Evolutionary conservation across 1,284 basidiomycete genomes (phyloP).

Genomic region (Takashimella koratensis): DNA sequence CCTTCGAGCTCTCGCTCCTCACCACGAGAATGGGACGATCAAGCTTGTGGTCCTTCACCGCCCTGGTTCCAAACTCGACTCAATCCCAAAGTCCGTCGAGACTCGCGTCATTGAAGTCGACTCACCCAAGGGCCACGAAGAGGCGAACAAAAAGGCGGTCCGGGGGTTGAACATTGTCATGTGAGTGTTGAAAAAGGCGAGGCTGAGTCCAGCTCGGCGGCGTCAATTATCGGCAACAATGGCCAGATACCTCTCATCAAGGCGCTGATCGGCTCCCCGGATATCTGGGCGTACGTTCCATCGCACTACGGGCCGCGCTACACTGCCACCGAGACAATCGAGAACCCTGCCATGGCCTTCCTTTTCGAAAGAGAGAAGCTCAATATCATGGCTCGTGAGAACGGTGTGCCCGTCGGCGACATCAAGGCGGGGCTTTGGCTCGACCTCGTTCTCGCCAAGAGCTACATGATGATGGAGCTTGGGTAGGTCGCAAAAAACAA

Average conservation of each 20-base stretch:
- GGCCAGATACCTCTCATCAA: not conserved
- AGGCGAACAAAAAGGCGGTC: not conserved
- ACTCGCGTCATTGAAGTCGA: not conserved
- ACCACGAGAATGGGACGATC: not conserved
- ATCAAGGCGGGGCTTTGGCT: not conserved
- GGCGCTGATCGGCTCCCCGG: not conserved
- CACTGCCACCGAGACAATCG: not conserved
- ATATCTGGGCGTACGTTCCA: not conserved
- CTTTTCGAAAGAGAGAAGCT: not conserved
- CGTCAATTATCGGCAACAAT: not conserved
- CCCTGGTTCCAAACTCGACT: not conserved
- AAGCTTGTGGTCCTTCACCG: conserved; percentile 3
- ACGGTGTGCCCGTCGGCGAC: not conserved
- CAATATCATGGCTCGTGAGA: not conserved
- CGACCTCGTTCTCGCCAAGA: not conserved
- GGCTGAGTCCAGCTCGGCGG: not conserved
- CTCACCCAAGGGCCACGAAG: not conserved
- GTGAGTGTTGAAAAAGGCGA: not conserved
- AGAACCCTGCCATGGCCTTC: not conserved
- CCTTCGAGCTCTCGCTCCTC: not conserved
- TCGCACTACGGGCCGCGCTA: not conserved
- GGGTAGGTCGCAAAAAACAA: not conserved
- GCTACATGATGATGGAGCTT: not conserved
- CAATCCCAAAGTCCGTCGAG: not conserved
- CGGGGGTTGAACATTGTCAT: not conserved